Evolutionary conservation across 345 rosid genomes (phyloP).

Genomic region (Dipteronia dyeriana): DNA sequence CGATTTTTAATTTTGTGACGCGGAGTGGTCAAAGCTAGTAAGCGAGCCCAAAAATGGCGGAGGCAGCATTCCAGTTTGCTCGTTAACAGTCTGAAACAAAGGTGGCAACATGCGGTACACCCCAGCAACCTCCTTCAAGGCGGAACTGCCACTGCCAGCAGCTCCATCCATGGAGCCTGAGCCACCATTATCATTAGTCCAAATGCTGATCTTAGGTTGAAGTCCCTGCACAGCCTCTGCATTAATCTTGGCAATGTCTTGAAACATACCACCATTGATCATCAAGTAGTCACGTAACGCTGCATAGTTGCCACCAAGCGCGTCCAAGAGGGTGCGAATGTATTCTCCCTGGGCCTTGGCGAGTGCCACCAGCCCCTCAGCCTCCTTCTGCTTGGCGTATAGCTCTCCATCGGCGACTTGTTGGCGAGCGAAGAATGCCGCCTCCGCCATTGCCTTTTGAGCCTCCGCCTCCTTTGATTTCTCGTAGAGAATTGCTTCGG

Average conservation of each 20-base stretch:
- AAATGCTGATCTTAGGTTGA: conserved; percentile 71
- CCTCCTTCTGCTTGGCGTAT: conserved; percentile 59
- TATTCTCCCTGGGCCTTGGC: conserved; percentile 70
- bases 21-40: neutral
- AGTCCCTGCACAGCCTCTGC: conserved; percentile 60
- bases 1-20: neutral
- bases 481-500: conserved; percentile 57
- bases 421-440: conserved; percentile 46
- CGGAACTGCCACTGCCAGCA: conserved; percentile 15
- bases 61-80: conserved; percentile 81
- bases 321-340: conserved; percentile 50
- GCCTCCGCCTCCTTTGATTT: conserved; percentile 65
- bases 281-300: conserved; percentile 61
- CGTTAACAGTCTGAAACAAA: conserved; percentile 68
- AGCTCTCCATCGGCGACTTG: conserved; percentile 43
- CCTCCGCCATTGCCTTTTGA: conserved; percentile 63
- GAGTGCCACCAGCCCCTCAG: conserved; percentile 58
- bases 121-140: conserved; percentile 70
- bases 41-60: conserved; percentile 65
- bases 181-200: conserved; percentile 50
- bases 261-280: conserved; percentile 55
- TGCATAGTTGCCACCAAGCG: conserved; percentile 55
- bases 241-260: conserved; percentile 58
- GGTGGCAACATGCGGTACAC: conserved; percentile 74
- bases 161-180: conserved; percentile 19